Conservation (phyloP, 2,329 filamentous ascomycete species). For the Cladorrhinum sp. region DNA sequence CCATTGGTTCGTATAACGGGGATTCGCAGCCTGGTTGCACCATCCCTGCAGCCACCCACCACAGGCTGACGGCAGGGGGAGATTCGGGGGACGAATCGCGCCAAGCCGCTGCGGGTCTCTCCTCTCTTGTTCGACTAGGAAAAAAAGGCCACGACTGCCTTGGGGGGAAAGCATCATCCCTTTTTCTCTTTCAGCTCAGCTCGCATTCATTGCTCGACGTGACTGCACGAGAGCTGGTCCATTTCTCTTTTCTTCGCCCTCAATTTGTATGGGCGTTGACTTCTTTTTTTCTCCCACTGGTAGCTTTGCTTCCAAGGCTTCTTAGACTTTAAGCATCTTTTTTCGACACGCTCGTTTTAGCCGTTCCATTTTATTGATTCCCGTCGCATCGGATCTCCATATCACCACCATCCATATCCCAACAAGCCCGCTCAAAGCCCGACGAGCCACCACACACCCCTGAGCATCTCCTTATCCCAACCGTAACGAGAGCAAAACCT, state of each 20-base stretch:
- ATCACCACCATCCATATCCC: slow-evolving; percentile 11
- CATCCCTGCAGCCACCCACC: slow-evolving; percentile 4
- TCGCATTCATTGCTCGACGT: slow-evolving; percentile 25
- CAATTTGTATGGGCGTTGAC: slow-evolving; percentile 20
- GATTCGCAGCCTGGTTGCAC: background rate
- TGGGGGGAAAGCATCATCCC: slow-evolving; percentile 21
- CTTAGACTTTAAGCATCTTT: slow-evolving; percentile 14
- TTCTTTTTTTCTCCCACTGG: slow-evolving; percentile 18
- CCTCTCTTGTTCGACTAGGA: slow-evolving; percentile 11
- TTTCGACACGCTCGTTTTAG: slow-evolving; percentile 28
- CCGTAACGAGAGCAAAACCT: background rate
- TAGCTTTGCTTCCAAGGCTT: slow-evolving; percentile 16
- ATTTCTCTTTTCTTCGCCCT: slow-evolving; percentile 21
- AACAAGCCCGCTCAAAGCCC: slow-evolving; percentile 12
- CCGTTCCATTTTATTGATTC: slow-evolving; percentile 22
- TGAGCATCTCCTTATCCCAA: background rate
- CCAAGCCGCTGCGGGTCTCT: slow-evolving; percentile 16
- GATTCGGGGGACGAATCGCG: slow-evolving; percentile 1
- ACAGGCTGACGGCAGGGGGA: slow-evolving; percentile 1
- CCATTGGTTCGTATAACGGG: slow-evolving; percentile 7
- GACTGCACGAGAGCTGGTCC: slow-evolving; percentile 18
- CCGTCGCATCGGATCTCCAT: slow-evolving; percentile 12
- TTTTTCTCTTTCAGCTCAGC: slow-evolving; percentile 27
- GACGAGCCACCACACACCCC: slow-evolving; percentile 8
- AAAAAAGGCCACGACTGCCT: slow-evolving; percentile 29